Evolutionary conservation across 2,329 filamentous ascomycete species (phyloP).

Genomic region (Trematosphaeria pertusa): DNA sequence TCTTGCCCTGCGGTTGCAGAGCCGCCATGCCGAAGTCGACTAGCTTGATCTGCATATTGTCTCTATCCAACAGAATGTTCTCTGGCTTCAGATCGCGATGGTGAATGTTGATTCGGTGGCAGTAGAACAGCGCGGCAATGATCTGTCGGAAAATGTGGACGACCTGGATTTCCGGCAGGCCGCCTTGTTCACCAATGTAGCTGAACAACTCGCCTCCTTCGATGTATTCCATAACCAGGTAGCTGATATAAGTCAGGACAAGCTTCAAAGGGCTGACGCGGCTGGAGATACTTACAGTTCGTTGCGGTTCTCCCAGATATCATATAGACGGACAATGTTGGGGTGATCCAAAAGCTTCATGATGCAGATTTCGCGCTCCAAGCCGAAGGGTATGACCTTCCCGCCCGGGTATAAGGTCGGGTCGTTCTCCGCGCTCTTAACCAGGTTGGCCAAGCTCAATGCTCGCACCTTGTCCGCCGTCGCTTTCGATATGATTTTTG

Average conservation of each 20-base stretch:
- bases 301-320: constrained; percentile 96
- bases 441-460: constrained; percentile 83
- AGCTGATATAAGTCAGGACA: constrained; percentile 62
- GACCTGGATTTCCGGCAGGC: constrained; percentile 79
- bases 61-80: constrained; percentile 84
- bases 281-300: constrained; percentile 73
- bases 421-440: constrained; percentile 71
- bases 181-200: constrained; percentile 77
- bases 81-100: constrained; percentile 97
- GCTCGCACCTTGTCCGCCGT: constrained; percentile 82
- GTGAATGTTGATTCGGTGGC: constrained; percentile 92
- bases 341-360: constrained; percentile 96
- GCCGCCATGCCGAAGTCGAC: constrained; percentile 99
- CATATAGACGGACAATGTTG: constrained; percentile 91
- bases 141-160: constrained; percentile 92
- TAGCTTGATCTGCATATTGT: constrained; percentile 80
- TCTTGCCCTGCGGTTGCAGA: constrained; percentile 79
- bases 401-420: constrained; percentile 61
- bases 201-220: constrained; percentile 85
- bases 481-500: constrained; percentile 90
- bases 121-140: constrained; percentile 89
- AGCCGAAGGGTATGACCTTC: constrained; percentile 80
- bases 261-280: not conserved
- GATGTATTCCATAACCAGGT: constrained; percentile 92
- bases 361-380: constrained; percentile 94